A percentile compares a stretch with the other conserved stretches of the same genome.
phyloP scores from a whole-genome alignment of 805 yeast genomes.

The Candida golubevii region DNA sequence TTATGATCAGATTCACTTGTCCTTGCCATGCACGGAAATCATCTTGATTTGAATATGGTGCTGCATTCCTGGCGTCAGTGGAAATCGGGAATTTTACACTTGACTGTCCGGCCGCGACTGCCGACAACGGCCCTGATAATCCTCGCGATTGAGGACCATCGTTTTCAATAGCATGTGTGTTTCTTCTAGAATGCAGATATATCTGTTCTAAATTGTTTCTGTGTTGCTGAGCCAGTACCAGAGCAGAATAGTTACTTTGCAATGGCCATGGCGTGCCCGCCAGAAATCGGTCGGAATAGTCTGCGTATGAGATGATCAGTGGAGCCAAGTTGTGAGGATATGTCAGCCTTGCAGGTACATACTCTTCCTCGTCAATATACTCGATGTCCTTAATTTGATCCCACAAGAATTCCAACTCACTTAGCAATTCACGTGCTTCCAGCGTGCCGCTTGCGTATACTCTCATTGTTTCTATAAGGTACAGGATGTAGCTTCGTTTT shows the following conservation, averaged over 20 bases:
- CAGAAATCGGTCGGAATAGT: conserved; percentile 33
- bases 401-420: conserved; percentile 71
- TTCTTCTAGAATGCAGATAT: conserved; percentile 41
- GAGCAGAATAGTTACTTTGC: conserved; percentile 25
- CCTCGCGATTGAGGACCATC: conserved; percentile 28
- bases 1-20: conserved; percentile 46
- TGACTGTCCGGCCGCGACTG: conserved; percentile 2
- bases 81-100: background rate
- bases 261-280: conserved; percentile 34
- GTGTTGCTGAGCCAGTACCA: conserved; percentile 26
- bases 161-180: conserved; percentile 31
- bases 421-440: conserved; percentile 60
- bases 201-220: conserved; percentile 37
- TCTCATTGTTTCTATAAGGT: conserved; percentile 68
- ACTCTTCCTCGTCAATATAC: conserved; percentile 27
- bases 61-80: background rate
- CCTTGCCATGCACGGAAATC: conserved; percentile 52
- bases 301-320: conserved; percentile 15
- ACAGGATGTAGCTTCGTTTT: conserved; percentile 63
- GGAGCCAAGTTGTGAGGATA: conserved; percentile 11
- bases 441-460: conserved; percentile 62
- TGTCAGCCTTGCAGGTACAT: background rate
- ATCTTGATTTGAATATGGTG: conserved; percentile 18
- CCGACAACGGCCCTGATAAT: conserved; percentile 4
- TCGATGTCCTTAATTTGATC: conserved; percentile 58